Conservation (phyloP, 805 yeast species). For the Yarrowia hollandica region DNA sequence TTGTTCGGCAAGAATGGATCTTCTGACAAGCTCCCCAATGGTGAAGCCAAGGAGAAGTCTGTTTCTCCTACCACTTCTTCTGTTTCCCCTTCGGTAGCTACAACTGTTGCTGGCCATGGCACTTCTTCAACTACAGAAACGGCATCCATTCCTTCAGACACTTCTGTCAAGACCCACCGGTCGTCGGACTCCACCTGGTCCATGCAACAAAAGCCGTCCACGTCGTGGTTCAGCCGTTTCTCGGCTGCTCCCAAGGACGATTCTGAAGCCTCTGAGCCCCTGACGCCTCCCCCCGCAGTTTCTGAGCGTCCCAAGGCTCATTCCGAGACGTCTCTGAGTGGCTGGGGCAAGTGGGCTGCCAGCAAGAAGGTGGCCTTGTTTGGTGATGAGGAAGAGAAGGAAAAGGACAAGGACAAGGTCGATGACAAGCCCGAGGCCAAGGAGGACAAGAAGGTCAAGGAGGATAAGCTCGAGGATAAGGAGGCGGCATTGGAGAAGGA, state of each 20-base stretch:
- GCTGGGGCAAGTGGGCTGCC: conserved; percentile 26
- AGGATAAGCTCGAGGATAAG: neutral
- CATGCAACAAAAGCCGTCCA: neutral
- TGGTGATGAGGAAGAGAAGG: neutral
- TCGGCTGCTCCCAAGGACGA: conserved; percentile 5
- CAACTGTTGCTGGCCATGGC: conserved; percentile 13
- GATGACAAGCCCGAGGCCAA: neutral
- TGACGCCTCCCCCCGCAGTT: neutral
- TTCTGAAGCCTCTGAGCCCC: neutral
- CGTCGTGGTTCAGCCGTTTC: conserved; percentile 23
- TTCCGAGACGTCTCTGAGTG: conserved; percentile 9
- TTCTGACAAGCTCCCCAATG: too few species aligned
- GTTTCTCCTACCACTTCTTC: conserved; percentile 8
- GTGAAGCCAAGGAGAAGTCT: conserved; percentile 15
- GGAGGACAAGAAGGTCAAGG: neutral
- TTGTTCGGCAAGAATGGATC: conserved; percentile 15
- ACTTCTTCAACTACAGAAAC: neutral
- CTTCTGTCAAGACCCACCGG: conserved; percentile 16
- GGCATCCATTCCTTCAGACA: conserved; percentile 7
- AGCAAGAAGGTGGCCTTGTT: conserved; percentile 6
- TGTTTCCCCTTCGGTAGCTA: conserved; percentile 11
- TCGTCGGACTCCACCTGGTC: conserved; percentile 23
- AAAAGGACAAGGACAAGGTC: neutral
- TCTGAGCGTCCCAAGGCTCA: conserved; percentile 13
- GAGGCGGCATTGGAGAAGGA: too few species aligned